Evolutionary conservation across 352 stramenopile genomes (phyloP), one percentile per base, ranked within the genome.

Genomic region (Globisporangium paroecandrum): DNA sequence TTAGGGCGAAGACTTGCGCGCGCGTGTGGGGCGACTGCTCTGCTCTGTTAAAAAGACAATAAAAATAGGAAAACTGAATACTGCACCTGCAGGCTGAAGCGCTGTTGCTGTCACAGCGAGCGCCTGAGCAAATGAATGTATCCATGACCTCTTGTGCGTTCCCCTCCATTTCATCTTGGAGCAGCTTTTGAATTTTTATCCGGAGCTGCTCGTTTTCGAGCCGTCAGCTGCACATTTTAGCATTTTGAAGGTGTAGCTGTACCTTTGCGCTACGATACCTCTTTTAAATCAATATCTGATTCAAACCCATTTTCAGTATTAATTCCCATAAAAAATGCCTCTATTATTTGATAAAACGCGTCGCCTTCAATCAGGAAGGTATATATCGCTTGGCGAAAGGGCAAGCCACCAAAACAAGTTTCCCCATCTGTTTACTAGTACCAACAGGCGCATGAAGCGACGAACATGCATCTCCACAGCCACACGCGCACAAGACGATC

Each of bases 11-110:
- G 53, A 18, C 24, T 58, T 18, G 38, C 38, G 13, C 27, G 29
- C 18, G 29, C 29, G 34, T 46, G 55, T 59, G n/a, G 55, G 18
- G 55, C 27, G 27, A 18, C 55, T 60, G 27, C 36, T 43, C n/a
- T 60, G 55, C 55, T 60, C 36, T 46, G 34, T 46, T 59, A 25
- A 43, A 58, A 60, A 27, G 29, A 46, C n/a, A 46, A 46, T 46
- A 22, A 24, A 24, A 51, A 12, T 32, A 20, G 43, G 7, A 24
- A 51, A 22, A 51, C 43, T 51, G 43, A 51, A 51, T 24, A 49
- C 41, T 49, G 41, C 41, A 49, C 41, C 15, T 15, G 18, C 43
- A 22, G 43, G 18, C n/a, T 51, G 43, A 51, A 51, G 43, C 7
- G 18, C 15, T 51, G 22, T 20, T 51, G 18, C 6, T 49, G 41